Percentiles rank a stretch among this genome's conserved stretches.
Evolutionary conservation across 2,329 filamentous ascomycete genomes (phyloP).

Genomic region (Neocucurbitaria cava): DNA sequence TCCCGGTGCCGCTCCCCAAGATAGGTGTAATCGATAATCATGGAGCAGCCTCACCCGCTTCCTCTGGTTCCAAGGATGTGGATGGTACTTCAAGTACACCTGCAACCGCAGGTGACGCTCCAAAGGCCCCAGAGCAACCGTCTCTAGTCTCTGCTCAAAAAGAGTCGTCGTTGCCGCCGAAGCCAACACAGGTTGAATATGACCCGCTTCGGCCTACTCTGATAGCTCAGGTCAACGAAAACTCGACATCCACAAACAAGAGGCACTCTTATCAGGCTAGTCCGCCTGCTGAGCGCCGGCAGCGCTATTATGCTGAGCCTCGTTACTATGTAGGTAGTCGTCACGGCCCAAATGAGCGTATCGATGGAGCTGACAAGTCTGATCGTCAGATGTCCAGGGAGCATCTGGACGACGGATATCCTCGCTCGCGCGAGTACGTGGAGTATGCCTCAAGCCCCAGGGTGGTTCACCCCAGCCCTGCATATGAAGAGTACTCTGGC

Average conservation of each 20-base stretch:
- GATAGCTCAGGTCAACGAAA: constrained; percentile 21
- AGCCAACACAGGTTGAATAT: constrained; percentile 56
- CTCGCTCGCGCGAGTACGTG: constrained; percentile 34
- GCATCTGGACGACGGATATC: constrained; percentile 36
- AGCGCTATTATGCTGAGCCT: constrained; percentile 39
- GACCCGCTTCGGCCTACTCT: constrained; percentile 53
- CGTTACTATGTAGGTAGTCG: constrained; percentile 45
- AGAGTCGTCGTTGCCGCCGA: constrained; percentile 43
- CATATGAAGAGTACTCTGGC: constrained; percentile 39
- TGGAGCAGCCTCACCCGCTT: constrained; percentile 31
- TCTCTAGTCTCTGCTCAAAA: constrained; percentile 28
- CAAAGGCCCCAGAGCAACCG: constrained; percentile 29
- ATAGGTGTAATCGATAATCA: constrained; percentile 48
- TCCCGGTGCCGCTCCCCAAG: constrained; percentile 52
- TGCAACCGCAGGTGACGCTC: constrained; percentile 24
- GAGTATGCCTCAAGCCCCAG: constrained; percentile 40
- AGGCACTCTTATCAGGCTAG: constrained; percentile 33
- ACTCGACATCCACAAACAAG: constrained; percentile 21
- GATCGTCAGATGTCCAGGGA: constrained; percentile 35
- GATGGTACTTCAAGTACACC: constrained; percentile 30
- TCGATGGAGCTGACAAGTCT: constrained; percentile 21
- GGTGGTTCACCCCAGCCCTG: constrained; percentile 32
- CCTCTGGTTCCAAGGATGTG: constrained; percentile 39
- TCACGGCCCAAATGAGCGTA: constrained; percentile 5
- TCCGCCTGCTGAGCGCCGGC: constrained; percentile 35